Base-by-base conservation (phyloP, 2,329 filamentous ascomycete genomes). In the Hypoxylon rubiginosum region DNA sequence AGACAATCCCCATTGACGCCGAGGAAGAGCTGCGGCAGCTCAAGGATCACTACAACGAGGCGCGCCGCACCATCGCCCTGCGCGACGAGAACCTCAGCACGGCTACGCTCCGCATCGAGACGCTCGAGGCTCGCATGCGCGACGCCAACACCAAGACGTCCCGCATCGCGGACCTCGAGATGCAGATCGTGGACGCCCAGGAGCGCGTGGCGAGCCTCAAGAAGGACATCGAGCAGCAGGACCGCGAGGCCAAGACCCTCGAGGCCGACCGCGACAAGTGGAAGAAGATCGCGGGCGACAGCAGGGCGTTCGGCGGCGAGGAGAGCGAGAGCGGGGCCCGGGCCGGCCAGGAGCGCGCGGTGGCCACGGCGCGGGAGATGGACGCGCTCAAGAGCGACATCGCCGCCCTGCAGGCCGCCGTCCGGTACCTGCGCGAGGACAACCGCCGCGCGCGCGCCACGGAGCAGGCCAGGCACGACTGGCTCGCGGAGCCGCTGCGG, bases 61-160 rank as follows among this genome's bases (percentile, higher is more conserved):
- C 91, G 19, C 91, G 92, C 3, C 89, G 91, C 58, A 85, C 87
- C 3, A 85, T 93, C 62, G 89, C 91, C 1, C 86, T 90, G 68
- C 90, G 91, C 67, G 93, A 97, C 70, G 92, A 94, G 76, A 90
- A 91, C 36, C 88, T 97, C 56, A 94, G 97, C 78, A 95, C 97
- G 63, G 87, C 92, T 24, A 88, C 91, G n/a, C 91, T 97, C 71
- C 94, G 96, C 79, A 97, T 97, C 71, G 95, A 97, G 79, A 92
- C 96, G 43, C 88, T 98, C 39, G 92, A 97, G 78, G 92, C 92
- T 7, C 87, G 93, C 62, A 94, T 96, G 90, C 89, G 90, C 62
- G 94, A 97, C 75, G 92, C 92, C 5, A 89, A 90, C 69, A 89
- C 91, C 76, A 94, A 95, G 79, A 88, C 92, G 13, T 88, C 89